phyloP scores from a whole-genome alignment of 139 green algal genomes.

The Chlamydomonas applanata region DNA sequence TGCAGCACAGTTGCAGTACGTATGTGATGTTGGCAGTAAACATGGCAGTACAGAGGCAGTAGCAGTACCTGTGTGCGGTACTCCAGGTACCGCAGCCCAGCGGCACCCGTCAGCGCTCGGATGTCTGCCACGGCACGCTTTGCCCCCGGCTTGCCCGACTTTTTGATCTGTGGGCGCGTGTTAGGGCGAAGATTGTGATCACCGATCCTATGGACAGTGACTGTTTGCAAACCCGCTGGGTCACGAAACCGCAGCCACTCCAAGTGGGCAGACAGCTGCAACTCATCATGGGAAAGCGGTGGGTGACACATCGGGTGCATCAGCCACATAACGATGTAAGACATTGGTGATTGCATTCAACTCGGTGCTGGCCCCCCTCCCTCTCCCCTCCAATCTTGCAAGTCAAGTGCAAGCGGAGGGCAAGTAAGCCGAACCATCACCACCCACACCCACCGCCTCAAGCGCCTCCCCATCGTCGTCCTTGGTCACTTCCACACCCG shows the following conservation, averaged over 20 bases:
- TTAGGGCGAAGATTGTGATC: too few species aligned
- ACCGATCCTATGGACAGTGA: too few species aligned
- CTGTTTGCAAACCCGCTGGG: too few species aligned
- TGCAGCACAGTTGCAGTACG: too few species aligned
- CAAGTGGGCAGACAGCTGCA: too few species aligned
- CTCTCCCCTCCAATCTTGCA: not conserved
- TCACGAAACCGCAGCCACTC: too few species aligned
- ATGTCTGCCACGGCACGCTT: constrained; percentile 57
- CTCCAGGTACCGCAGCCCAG: constrained; percentile 76
- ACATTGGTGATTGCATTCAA: too few species aligned
- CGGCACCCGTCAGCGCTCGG: constrained; percentile 70
- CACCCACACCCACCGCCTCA: constrained; percentile 9
- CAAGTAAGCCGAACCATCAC: not conserved
- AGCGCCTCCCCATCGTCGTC: constrained; percentile 24
- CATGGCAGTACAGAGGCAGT: too few species aligned
- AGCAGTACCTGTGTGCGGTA: constrained; percentile 30
- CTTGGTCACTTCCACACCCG: constrained; percentile 59
- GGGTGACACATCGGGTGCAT: too few species aligned
- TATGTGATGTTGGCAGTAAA: too few species aligned
- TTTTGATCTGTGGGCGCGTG: not conserved
- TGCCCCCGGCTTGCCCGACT: constrained; percentile 15
- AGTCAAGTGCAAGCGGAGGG: not conserved
- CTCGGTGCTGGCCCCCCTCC: not conserved
- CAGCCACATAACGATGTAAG: too few species aligned
- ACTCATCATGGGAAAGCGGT: too few species aligned